Evolutionary conservation across 306 rosid species (phyloP).

Genomic region (Quercus suber): DNA sequence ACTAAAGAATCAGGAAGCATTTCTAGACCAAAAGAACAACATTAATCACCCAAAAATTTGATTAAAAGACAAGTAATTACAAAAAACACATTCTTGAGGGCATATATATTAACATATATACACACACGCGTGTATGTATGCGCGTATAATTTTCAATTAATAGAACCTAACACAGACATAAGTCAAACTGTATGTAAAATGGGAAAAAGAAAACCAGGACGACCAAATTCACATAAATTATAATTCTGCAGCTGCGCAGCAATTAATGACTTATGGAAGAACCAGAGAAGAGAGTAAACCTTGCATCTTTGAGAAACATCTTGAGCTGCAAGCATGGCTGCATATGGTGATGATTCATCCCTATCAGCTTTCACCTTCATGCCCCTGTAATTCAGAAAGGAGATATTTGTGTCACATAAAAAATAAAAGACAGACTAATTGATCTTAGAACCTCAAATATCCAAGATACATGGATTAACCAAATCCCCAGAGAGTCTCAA

Average conservation of each 20-base stretch:
- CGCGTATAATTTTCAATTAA: too few species aligned
- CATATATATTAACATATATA: too few species aligned
- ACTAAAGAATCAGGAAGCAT: background rate
- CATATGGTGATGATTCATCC: constrained; percentile 90
- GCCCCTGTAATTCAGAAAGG: constrained; percentile 44
- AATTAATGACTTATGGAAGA: background rate
- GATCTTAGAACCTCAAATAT: background rate
- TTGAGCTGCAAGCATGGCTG: constrained; percentile 94
- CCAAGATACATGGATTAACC: too few species aligned
- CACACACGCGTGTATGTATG: too few species aligned
- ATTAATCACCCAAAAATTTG: too few species aligned
- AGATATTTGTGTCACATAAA: background rate
- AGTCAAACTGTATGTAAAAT: background rate
- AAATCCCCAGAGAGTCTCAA: too few species aligned
- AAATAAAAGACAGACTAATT: background rate
- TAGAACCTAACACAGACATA: too few species aligned
- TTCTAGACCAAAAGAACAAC: background rate
- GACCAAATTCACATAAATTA: background rate
- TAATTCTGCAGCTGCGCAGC: background rate
- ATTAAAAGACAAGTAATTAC: too few species aligned
- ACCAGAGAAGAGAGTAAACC: constrained; percentile 26
- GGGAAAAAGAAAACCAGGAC: background rate
- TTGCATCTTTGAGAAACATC: constrained; percentile 87
- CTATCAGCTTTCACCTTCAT: constrained; percentile 95
- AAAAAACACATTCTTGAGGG: too few species aligned